Conservation (phyloP, 306 rosid species). For the Leucaena leucocephala region DNA sequence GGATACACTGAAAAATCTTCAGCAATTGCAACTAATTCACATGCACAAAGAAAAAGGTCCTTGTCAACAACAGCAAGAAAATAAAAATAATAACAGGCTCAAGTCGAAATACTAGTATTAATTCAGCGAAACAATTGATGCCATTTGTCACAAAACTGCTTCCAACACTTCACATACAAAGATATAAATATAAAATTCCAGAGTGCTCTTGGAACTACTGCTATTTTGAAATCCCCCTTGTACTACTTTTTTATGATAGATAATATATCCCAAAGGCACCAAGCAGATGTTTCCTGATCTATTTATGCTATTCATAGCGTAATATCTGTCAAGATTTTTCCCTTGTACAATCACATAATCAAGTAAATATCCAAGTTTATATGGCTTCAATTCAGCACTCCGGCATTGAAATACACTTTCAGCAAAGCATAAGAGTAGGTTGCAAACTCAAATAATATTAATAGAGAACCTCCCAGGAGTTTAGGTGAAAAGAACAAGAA, state of each 20-base stretch:
- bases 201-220: not conserved
- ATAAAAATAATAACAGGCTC: not conserved
- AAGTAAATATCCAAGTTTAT: slow-evolving; percentile 11
- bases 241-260: not conserved
- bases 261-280: not conserved
- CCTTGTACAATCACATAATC: not conserved
- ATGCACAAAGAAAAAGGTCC: not conserved
- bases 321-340: slow-evolving; percentile 1
- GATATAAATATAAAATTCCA: not conserved
- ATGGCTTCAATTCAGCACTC: not conserved
- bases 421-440: not conserved
- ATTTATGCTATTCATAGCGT: not conserved
- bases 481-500: slow-evolving; percentile 9
- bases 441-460: not conserved
- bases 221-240: not conserved
- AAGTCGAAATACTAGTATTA: slow-evolving; percentile 3
- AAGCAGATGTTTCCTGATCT: not conserved
- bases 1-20: not conserved
- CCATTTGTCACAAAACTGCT: not conserved
- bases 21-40: not conserved
- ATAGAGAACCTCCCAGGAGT: not conserved
- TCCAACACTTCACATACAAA: not conserved
- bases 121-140: not conserved
- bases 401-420: slow-evolving; percentile 22
- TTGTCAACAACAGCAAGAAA: not conserved